A percentile compares a stretch with the other conserved stretches of the same genome.
Evolutionary conservation across 164 flowering plant species (phyloP).

Genomic region (Vitis rotundifolia): DNA sequence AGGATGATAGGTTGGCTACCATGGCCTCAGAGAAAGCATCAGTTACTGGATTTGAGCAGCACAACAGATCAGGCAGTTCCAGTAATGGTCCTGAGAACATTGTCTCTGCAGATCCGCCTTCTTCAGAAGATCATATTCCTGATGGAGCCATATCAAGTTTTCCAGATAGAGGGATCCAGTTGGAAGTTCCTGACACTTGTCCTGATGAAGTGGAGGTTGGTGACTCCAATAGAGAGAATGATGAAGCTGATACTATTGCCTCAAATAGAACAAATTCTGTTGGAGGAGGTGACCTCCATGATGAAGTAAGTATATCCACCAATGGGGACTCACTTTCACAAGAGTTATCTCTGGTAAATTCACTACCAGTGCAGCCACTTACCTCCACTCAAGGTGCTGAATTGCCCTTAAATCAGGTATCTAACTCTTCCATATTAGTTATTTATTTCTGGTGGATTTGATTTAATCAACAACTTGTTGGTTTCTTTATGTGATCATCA

Average conservation of each 20-base stretch:
- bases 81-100: background rate
- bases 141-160: slow-evolving; percentile 4
- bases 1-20: background rate
- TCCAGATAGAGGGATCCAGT: background rate
- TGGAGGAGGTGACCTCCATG: slow-evolving; percentile 11
- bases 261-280: slow-evolving; percentile 6
- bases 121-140: slow-evolving; percentile 9
- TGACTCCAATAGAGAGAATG: slow-evolving; percentile 8
- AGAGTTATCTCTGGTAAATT: slow-evolving; percentile 4
- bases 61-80: background rate
- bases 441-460: background rate
- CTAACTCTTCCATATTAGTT: background rate
- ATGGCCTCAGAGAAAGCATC: background rate
- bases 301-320: slow-evolving; percentile 3
- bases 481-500: too few species aligned
- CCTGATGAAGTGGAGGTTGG: slow-evolving; percentile 5
- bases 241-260: slow-evolving; percentile 8
- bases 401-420: slow-evolving; percentile 28
- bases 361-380: slow-evolving; percentile 2
- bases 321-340: slow-evolving; percentile 3
- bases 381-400: slow-evolving; percentile 10
- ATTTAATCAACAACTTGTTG: background rate
- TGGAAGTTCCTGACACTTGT: slow-evolving; percentile 14
- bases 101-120: slow-evolving; percentile 1
- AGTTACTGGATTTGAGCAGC: background rate